Base-by-base conservation (phyloP, 2,329 filamentous ascomycete genomes). In the Calonectria hongkongensis region DNA sequence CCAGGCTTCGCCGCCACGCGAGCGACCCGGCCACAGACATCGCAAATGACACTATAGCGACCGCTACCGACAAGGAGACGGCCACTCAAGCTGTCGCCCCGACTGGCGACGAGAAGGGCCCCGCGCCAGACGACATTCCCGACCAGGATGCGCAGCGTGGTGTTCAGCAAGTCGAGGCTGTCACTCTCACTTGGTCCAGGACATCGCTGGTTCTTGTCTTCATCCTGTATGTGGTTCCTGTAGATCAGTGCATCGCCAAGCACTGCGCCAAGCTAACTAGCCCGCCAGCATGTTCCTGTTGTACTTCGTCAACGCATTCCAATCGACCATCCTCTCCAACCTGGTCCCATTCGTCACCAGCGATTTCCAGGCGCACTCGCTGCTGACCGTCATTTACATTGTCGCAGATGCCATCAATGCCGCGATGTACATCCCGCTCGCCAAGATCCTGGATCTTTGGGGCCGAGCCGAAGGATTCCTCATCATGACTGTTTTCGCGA, bases 361-460 rank as follows among this genome's bases (percentile, higher is more conserved):
- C 74, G 84, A 82, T 25, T 92, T 88, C 66, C 79, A 85, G 39
- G 81, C 84, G 0, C 90, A 92, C 77, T 90, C 89, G 6, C 84
- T 91, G 2, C 80, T 90, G 25, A 85, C 87, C 1, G 85, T 89
- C 33, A 88, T 90, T 56, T 84, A 86, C 45, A 88, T 92, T 60
- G 86, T 92, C 1, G 83, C 89, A 2, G 85, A 83, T 73, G 84
- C 88, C 56, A 89, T 91, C 76, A 82, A 85, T 76, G 91, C 90
- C 50, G 88, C 91, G 3, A 85, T 90, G 28, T 92, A 91, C 77
- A 88, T 92, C 7, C 90, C 91, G 2, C 85, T 92, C 80, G 79
- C 91, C 36, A 93, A 92, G 79, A 83, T 92, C 18, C 85, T 92
- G 47, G 89, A 93, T 82, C 83, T 92, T 30, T 92, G 89, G 84